Evolutionary conservation across 2,329 filamentous ascomycete species (phyloP).

Genomic region (Botryotinia narcissicola): DNA sequence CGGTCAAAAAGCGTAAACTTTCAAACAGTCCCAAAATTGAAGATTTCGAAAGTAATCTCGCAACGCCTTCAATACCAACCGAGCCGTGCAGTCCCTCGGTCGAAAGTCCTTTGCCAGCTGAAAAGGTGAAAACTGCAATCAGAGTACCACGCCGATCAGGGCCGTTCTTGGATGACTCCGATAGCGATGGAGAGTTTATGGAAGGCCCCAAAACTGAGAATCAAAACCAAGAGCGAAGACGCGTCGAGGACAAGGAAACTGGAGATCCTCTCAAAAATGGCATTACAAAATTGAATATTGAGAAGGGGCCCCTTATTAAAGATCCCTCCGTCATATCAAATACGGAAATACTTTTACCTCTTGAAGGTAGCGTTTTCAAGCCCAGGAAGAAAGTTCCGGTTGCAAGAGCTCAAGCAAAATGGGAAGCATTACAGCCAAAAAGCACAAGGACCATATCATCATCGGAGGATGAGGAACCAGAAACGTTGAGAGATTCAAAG

Average conservation of each 20-base stretch:
- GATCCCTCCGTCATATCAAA: constrained; percentile 26
- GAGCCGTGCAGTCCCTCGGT: not conserved
- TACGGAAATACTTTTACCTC: constrained; percentile 15
- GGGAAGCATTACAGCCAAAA: constrained; percentile 34
- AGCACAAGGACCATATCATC: constrained; percentile 13
- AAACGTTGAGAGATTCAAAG: not conserved
- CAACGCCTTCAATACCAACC: constrained; percentile 5
- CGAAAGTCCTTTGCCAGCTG: not conserved
- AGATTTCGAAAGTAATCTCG: constrained; percentile 12
- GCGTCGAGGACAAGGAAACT: not conserved
- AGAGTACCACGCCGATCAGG: constrained; percentile 43
- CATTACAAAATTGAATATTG: constrained; percentile 18
- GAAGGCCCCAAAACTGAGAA: not conserved
- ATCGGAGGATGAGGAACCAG: not conserved
- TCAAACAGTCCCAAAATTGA: constrained; percentile 16
- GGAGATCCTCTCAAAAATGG: constrained; percentile 23
- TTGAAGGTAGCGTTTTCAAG: constrained; percentile 19
- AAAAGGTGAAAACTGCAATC: not conserved
- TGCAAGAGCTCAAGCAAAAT: constrained; percentile 32
- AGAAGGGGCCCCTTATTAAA: constrained; percentile 22
- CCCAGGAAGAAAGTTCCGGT: constrained; percentile 29
- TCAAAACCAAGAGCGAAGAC: not conserved
- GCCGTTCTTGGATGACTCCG: constrained; percentile 71
- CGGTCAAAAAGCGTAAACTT: constrained; percentile 46
- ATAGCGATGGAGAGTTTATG: constrained; percentile 47